Evolutionary conservation across 2,329 filamentous ascomycete species (phyloP).

Genomic region (Pseudogymnoascus sp.): DNA sequence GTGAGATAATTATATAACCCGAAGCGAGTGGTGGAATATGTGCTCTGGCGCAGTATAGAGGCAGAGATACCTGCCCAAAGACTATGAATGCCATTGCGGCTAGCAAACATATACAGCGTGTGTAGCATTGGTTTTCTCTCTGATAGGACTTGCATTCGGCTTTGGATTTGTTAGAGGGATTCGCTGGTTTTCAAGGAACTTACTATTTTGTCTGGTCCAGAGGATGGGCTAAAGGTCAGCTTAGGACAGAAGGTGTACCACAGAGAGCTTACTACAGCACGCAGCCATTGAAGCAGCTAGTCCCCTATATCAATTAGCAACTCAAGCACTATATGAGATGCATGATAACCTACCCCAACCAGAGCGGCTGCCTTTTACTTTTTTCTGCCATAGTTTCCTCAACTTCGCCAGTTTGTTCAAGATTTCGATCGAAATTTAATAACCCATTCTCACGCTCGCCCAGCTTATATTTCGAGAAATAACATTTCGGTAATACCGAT

Average conservation of each 20-base stretch:
- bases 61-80: slow-evolving; percentile 38
- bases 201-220: slow-evolving; percentile 7
- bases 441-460: background rate
- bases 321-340: background rate
- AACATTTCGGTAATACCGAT: background rate
- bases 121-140: slow-evolving; percentile 34
- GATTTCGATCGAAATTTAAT: background rate
- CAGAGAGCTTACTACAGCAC: background rate
- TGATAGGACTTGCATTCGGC: slow-evolving; percentile 38
- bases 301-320: background rate
- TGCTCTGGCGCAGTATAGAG: slow-evolving; percentile 37
- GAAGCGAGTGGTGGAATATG: slow-evolving; percentile 38
- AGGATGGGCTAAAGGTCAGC: background rate
- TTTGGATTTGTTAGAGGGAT: slow-evolving; percentile 13
- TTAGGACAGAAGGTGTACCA: background rate
- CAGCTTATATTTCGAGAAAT: background rate
- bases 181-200: background rate
- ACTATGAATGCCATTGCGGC: slow-evolving; percentile 34
- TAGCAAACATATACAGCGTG: slow-evolving; percentile 32
- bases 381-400: background rate
- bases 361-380: background rate
- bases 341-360: background rate
- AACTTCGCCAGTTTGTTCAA: background rate
- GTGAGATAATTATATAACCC: slow-evolving; percentile 34
- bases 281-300: background rate